A percentile compares a stretch with the other conserved stretches of the same genome.
These are phyloP conservation scores for Dryadomyces quercivorus DNA, from an alignment of 2,329 filamentous ascomycete genomes.

Conservation along the genomic window DNA sequence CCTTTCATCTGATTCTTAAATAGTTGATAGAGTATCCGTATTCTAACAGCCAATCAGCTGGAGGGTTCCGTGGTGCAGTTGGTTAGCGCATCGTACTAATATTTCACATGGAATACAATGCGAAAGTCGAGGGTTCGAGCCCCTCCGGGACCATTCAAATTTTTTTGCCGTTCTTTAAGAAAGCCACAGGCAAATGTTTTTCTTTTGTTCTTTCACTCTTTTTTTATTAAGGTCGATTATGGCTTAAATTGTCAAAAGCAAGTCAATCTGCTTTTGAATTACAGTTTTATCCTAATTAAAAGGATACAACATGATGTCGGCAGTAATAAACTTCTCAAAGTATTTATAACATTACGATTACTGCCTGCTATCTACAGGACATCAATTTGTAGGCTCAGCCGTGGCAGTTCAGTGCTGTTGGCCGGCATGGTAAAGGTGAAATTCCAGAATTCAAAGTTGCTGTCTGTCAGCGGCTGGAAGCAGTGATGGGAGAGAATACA, in stretches of 20 bases:
- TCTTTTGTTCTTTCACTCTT: neutral
- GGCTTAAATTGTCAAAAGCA: too few species aligned
- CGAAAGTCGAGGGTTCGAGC: neutral
- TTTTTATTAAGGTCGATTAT: too few species aligned
- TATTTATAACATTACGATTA: neutral
- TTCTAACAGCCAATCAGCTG: neutral
- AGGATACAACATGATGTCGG: too few species aligned
- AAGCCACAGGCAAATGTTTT: too few species aligned
- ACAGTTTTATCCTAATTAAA: too few species aligned
- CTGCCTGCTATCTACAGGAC: neutral
- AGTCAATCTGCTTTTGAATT: too few species aligned
- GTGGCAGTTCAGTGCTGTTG: slow-evolving; percentile 8
- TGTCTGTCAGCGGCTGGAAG: neutral
- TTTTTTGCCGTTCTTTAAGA: neutral
- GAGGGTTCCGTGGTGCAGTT: neutral
- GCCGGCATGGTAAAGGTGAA: slow-evolving; percentile 28
- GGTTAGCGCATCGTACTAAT: neutral
- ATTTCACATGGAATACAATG: neutral
- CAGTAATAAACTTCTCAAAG: too few species aligned
- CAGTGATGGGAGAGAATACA: neutral
- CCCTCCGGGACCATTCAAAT: neutral
- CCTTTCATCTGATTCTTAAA: too few species aligned
- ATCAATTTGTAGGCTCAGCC: slow-evolving; percentile 6
- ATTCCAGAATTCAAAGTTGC: slow-evolving; percentile 35
- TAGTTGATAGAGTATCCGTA: neutral